A percentile compares a stretch with the other conserved stretches of the same genome.
These are phyloP conservation scores for Boletellus ananas DNA, from an alignment of 768 basidiomycete genomes.

Conservation along the genomic window DNA sequence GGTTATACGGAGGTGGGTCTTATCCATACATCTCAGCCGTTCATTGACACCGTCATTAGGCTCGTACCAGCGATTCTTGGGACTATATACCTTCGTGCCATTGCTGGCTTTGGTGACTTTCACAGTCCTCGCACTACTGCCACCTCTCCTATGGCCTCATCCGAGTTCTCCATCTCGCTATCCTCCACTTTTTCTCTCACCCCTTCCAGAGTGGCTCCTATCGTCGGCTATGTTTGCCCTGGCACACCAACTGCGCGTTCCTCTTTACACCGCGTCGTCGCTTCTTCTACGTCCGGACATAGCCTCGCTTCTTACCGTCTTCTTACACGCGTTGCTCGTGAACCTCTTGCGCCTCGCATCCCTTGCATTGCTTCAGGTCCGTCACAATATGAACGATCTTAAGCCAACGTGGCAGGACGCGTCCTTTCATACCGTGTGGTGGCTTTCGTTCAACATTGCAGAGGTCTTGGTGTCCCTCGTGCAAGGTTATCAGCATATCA, in stretches of 20 bases:
- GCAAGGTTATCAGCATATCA: slow-evolving; percentile 69
- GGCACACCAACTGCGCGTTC: slow-evolving; percentile 31
- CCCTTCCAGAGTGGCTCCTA: slow-evolving; percentile 61
- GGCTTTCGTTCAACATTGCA: slow-evolving; percentile 65
- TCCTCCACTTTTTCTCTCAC: slow-evolving; percentile 51
- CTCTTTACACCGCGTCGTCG: slow-evolving; percentile 34
- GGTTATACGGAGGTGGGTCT: slow-evolving; percentile 46
- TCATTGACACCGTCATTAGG: slow-evolving; percentile 38
- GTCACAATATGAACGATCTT: slow-evolving; percentile 38
- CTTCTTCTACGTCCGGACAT: slow-evolving; percentile 23
- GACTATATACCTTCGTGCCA: slow-evolving; percentile 60
- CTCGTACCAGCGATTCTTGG: slow-evolving; percentile 53
- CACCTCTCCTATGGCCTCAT: slow-evolving; percentile 45
- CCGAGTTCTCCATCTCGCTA: slow-evolving; percentile 38
- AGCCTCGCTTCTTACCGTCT: slow-evolving; percentile 36
- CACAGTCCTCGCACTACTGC: slow-evolving; percentile 47
- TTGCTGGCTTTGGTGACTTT: slow-evolving; percentile 49
- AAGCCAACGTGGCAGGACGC: slow-evolving; percentile 51
- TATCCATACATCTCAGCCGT: background rate
- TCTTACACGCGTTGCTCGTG: slow-evolving; percentile 48
- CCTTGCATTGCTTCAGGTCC: slow-evolving; percentile 50
- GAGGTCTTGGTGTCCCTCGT: slow-evolving; percentile 61
- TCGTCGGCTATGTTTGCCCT: slow-evolving; percentile 52
- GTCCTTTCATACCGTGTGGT: slow-evolving; percentile 70
- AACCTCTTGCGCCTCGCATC: slow-evolving; percentile 53